phyloP scores from a whole-genome alignment of 768 basidiomycete species.

The Xanthoconium stramineum region DNA sequence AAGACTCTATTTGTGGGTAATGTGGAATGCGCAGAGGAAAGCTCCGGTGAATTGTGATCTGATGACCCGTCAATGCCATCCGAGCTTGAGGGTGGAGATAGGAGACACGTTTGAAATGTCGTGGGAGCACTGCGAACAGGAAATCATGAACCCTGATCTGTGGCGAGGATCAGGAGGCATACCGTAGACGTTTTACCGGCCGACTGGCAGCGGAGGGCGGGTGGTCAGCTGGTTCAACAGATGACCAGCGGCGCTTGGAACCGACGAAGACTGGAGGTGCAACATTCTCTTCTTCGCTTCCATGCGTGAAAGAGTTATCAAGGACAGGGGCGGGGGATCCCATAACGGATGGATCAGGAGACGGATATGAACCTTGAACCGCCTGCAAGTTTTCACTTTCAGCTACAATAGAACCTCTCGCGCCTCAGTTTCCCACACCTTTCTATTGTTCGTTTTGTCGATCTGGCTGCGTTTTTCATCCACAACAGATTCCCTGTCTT shows the following conservation, averaged over 20 bases:
- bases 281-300: conserved; percentile 17
- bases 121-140: neutral
- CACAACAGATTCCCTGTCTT: neutral
- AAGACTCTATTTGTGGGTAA: neutral
- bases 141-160: fast-evolving
- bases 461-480: neutral
- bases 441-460: neutral
- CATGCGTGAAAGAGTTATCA: conserved; percentile 4
- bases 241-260: conserved; percentile 19
- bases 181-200: conserved; percentile 26
- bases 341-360: conserved; percentile 8
- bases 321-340: conserved; percentile 11
- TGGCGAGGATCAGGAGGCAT: neutral
- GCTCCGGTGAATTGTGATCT: neutral
- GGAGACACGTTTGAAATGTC: conserved; percentile 2
- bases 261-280: conserved; percentile 15
- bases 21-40: neutral
- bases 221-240: neutral
- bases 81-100: conserved; percentile 14
- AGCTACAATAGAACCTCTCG: neutral
- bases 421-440: conserved; percentile 2
- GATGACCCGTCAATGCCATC: neutral
- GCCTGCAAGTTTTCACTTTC: neutral
- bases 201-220: neutral
- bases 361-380: conserved; percentile 11